Conservation (phyloP, 352 stramenopile species). For the Aphanomyces stellatus region DNA sequence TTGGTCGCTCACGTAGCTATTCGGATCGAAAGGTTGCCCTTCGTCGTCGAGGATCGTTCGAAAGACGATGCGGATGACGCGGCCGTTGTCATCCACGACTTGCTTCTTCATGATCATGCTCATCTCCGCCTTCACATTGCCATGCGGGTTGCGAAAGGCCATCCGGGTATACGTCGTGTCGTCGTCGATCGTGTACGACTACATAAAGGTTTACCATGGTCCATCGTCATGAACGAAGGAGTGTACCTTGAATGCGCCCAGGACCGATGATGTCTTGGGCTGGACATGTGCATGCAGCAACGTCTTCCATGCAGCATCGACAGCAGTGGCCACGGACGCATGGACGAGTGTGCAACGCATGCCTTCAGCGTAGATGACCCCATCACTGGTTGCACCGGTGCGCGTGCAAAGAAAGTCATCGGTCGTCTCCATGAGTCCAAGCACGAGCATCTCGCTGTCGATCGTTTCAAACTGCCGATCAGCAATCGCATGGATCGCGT, state of each 20-base stretch:
- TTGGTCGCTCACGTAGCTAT: constrained; percentile 2
- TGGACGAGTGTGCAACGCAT: neutral
- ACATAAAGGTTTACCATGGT: neutral
- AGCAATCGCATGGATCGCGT: constrained; percentile 3
- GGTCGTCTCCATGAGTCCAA: neutral
- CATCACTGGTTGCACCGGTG: too few species aligned
- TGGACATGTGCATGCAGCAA: neutral
- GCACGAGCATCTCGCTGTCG: constrained; percentile 2
- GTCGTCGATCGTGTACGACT: neutral
- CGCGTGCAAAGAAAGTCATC: neutral
- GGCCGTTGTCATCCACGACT: neutral
- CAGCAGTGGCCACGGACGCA: neutral
- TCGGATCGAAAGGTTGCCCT: neutral
- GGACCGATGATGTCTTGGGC: neutral
- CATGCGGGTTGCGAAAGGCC: neutral
- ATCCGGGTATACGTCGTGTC: neutral
- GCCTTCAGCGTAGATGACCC: neutral
- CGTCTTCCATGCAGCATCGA: neutral
- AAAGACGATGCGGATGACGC: neutral
- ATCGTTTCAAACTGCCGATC: constrained; percentile 2
- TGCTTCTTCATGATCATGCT: neutral
- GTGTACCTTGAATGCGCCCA: neutral
- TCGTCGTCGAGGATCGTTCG: neutral
- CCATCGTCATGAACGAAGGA: neutral
- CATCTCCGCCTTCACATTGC: neutral